Base-by-base conservation (phyloP, 2,329 filamentous ascomycete genomes). In the Arthrinium phaeospermum region DNA sequence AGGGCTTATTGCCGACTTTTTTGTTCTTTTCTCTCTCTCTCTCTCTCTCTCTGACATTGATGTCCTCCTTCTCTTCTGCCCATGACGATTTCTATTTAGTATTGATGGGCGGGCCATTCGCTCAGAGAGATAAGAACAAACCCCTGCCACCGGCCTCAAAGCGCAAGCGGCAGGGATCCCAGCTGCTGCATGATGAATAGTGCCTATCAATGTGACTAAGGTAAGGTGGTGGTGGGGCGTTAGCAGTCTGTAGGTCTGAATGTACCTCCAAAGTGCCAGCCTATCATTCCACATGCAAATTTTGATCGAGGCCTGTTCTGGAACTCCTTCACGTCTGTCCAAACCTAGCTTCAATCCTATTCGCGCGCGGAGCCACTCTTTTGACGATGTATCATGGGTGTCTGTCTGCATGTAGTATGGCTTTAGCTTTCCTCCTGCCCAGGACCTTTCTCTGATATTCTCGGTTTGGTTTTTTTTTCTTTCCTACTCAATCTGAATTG, bases 281-380 rank as follows among this genome's bases (percentile, higher is more conserved):
- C 53, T 61, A 61, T 61, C 57, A 64, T 22, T 22, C 57, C 57
- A 64, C 57, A 64, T 64, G 57, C 57, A 64, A 64, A 64, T 64
- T 64, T 64, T 64, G 30, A 41, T 41, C 34, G 3, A 41, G 57
- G 57, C 34, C 57, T 34, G 19, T 64, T 64, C 57, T 64, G 57
- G 57, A 41, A 64, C 57, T 24, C 57, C 30, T 37, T 64, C 57
- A 41, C 37, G 57, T 19, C 57, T 64, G 30, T 64, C 57, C 22
- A 64, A 64, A 64, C 57, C 34, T 64, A 64, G 57, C 57, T n/a
- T 22, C 57, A 64, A 64, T 64, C 30, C 34, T 64, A 64, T 37
- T 64, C 57, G 57, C 57, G 22, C 34, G 57, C 19, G n/a, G 57
- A n/a, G 13, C 57, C 57, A 64, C 30, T 64, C 57, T 64, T 64